Evolutionary conservation across 2,329 filamentous ascomycete genomes (phyloP), one percentile per base, ranked within the genome.

Genomic region (Aspergillus aculeatus): DNA sequence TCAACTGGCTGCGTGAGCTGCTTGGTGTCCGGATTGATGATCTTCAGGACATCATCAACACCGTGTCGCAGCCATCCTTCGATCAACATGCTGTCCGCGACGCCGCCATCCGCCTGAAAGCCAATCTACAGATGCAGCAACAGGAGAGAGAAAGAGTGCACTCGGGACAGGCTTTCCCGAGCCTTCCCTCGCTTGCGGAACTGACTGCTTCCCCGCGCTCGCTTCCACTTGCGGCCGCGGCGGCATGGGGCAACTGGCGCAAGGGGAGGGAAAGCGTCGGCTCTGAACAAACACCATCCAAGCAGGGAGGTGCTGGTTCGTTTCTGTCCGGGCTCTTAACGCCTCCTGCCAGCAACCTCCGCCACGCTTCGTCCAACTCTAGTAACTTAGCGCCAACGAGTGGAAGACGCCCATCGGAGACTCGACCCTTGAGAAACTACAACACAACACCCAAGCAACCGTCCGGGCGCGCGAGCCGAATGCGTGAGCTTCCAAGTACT

Each of bases 51-150:
- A 91, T 99, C 62, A 94, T 98, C 72, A 84, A 84, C 54, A 88
- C 90, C 5, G 82, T 98, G 29, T 88, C 89, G 2, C 83, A 87
- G 63, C 88, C 92, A 4, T 81, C 83, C 26, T 95, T 91, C 72
- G 89, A 98, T 74, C 86, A 86, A 59, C 86, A 92, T 63, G 84
- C 85, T 5, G 90, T 97, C 64, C 91, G 90, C 68, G 93, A 98
- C 72, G 92, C 93, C 5, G 91, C 92, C 38, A 98, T 98, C 68
- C 89, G 95, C 56, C 87, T 99, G 62, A 91, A 92, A 73, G 91
- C 95, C 14, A 97, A 96, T 70, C 82, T 99, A 38, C 92, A 98
- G 73, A 99, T 99, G 95, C 94, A 99, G 75, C 91, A 96, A 73
- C 92, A 96, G 73, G 93, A 97, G 77, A 91, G 92, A 54, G 94